Evolutionary conservation across 2,329 filamentous ascomycete species (phyloP).

Genomic region (Epichloe bromicola): DNA sequence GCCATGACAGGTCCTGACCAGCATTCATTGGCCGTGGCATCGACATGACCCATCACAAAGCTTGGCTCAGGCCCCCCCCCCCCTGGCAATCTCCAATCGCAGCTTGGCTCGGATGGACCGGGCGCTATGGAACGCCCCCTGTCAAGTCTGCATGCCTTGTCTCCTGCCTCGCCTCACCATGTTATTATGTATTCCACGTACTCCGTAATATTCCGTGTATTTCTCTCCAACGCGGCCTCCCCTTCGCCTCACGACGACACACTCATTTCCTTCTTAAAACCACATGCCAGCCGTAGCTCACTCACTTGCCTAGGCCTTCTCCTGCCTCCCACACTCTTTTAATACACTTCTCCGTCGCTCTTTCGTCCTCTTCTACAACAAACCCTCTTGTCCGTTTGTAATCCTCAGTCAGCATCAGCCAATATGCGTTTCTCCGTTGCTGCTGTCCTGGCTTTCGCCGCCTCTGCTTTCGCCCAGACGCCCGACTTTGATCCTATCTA

Average conservation of each 20-base stretch:
- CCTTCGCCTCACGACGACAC: background rate
- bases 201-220: background rate
- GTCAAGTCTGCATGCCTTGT: background rate
- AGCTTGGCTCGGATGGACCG: too few relatives aligned
- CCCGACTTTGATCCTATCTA: slow-evolving; percentile 42
- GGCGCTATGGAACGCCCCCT: background rate
- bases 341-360: slow-evolving; percentile 6
- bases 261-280: slow-evolving; percentile 1
- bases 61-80: background rate
- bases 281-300: slow-evolving; percentile 15
- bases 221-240: slow-evolving; percentile 8
- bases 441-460: slow-evolving; percentile 38
- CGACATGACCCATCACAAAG: background rate
- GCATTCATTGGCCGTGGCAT: background rate
- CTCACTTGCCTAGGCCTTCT: slow-evolving; percentile 12
- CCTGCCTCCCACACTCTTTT: slow-evolving; percentile 21
- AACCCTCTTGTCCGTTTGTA: background rate
- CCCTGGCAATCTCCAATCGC: too few relatives aligned
- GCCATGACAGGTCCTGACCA: too few relatives aligned
- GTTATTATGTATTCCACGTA: background rate
- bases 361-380: slow-evolving; percentile 2
- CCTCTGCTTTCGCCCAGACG: slow-evolving; percentile 39
- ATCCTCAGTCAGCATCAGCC: slow-evolving; percentile 11
- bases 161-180: slow-evolving; percentile 4
- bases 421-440: slow-evolving; percentile 44